Conservation (phyloP, 768 basidiomycete species). For the Lactarius pseudohatsudake region DNA sequence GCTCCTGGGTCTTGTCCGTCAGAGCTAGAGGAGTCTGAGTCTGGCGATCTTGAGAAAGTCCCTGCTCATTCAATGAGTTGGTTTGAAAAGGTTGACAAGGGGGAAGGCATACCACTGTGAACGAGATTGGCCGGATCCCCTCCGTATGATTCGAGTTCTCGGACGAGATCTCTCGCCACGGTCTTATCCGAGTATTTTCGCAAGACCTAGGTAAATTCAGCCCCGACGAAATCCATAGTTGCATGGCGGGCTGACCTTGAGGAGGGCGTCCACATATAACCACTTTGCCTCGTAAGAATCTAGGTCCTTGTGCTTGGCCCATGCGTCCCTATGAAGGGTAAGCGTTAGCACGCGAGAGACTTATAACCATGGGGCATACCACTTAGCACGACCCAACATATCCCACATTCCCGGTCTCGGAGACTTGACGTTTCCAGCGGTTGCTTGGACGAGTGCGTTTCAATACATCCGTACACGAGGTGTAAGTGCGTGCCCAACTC, state of each 20-base stretch:
- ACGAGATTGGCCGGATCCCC: constrained; percentile 64
- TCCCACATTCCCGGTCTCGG: constrained; percentile 86
- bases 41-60: constrained; percentile 48
- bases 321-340: constrained; percentile 70
- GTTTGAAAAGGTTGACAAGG: background rate
- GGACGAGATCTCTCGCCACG: constrained; percentile 67
- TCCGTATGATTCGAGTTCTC: constrained; percentile 76
- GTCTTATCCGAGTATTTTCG: constrained; percentile 84
- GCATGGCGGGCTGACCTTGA: constrained; percentile 58
- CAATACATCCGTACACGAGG: background rate
- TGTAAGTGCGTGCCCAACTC: constrained; percentile 9
- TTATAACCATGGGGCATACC: constrained; percentile 48
- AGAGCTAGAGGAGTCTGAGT: constrained; percentile 65
- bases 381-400: constrained; percentile 90
- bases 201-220: constrained; percentile 52
- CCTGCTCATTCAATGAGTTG: constrained; percentile 29
- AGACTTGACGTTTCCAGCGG: constrained; percentile 80
- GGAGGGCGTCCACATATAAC: constrained; percentile 83
- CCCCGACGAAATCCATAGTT: background rate
- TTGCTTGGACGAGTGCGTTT: constrained; percentile 51
- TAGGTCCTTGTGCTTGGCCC: constrained; percentile 89
- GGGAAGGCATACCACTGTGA: constrained; percentile 54
- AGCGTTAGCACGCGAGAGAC: constrained; percentile 25
- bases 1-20: constrained; percentile 37
- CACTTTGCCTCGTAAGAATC: constrained; percentile 80